These are phyloP conservation scores for Globisporangium takayamanum DNA, from an alignment of 352 stramenopile species.

Conservation along the genomic window DNA sequence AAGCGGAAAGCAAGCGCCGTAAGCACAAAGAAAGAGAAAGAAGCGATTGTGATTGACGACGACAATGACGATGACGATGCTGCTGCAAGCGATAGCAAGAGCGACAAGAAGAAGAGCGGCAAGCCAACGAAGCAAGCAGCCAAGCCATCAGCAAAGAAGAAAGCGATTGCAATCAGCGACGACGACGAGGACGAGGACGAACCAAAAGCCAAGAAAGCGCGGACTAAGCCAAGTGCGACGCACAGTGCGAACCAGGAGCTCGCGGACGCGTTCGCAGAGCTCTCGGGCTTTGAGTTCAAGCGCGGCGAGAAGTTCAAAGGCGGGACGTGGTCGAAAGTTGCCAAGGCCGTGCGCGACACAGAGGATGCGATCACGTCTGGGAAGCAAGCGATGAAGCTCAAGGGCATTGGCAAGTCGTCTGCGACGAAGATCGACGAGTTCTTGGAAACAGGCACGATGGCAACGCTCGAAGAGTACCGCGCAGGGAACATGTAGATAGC, in stretches of 20 bases:
- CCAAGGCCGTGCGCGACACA: conserved; percentile 72
- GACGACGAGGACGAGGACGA: conserved; percentile 36
- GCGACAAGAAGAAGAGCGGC: background rate
- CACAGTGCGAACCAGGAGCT: conserved; percentile 67
- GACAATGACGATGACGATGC: background rate
- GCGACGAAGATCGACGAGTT: conserved; percentile 84
- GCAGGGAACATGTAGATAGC: conserved; percentile 68
- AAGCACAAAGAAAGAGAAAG: conserved; percentile 34
- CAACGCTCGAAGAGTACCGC: conserved; percentile 77
- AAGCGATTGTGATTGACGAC: background rate
- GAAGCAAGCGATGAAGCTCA: conserved; percentile 79
- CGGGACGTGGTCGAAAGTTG: conserved; percentile 84
- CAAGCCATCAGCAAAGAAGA: conserved; percentile 15
- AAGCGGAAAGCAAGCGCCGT: conserved; percentile 37
- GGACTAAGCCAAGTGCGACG: conserved; percentile 32
- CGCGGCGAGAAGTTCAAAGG: conserved; percentile 82
- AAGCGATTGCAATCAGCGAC: conserved; percentile 12
- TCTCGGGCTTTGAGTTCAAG: conserved; percentile 87
- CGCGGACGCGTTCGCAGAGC: conserved; percentile 68
- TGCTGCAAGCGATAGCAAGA: background rate
- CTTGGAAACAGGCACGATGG: conserved; percentile 71
- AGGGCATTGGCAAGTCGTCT: conserved; percentile 78
- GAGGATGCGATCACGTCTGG: conserved; percentile 56
- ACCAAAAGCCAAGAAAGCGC: conserved; percentile 49
- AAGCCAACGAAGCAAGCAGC: conserved; percentile 11